phyloP scores from a whole-genome alignment of 495 filamentous ascomycete species.

The Xylaria castorea region DNA sequence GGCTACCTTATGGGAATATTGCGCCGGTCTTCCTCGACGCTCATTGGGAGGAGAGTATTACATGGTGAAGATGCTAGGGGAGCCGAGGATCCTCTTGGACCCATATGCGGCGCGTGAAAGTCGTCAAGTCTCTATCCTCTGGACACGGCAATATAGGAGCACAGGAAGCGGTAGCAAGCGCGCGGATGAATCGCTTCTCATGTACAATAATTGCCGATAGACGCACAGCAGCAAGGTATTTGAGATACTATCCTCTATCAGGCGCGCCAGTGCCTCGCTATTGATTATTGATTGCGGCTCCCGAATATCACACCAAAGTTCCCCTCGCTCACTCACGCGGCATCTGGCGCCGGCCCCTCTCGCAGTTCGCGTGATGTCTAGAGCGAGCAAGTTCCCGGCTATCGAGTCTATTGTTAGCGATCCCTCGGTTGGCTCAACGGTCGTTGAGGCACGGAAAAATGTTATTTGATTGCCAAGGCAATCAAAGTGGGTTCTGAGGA shows the following conservation, averaged over 20 bases:
- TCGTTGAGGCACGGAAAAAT: constrained; percentile 19
- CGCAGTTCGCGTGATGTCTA: not conserved
- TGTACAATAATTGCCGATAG: constrained; percentile 26
- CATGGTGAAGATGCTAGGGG: constrained; percentile 8
- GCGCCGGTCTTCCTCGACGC: constrained; percentile 5
- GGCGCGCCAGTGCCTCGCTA: constrained; percentile 2
- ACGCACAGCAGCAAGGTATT: constrained; percentile 16
- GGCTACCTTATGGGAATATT: constrained; percentile 14
- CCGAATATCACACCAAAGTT: constrained; percentile 9
- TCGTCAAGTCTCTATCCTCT: not conserved
- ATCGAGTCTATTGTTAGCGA: constrained; percentile 1
- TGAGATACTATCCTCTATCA: constrained; percentile 2
- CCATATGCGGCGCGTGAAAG: constrained; percentile 10
- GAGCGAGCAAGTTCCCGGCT: constrained; percentile 19
- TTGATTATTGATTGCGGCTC: constrained; percentile 11
- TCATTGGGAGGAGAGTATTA: constrained; percentile 20
- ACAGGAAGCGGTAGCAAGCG: constrained; percentile 17
- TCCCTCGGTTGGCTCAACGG: constrained; percentile 10
- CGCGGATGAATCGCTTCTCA: constrained; percentile 27
- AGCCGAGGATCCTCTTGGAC: constrained; percentile 16
- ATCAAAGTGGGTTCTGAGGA: constrained; percentile 23
- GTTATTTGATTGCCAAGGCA: constrained; percentile 26
- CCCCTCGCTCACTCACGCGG: constrained; percentile 8
- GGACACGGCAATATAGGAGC: constrained; percentile 17
- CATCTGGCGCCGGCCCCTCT: constrained; percentile 6